Evolutionary conservation across 2,329 filamentous ascomycete species (phyloP), one percentile per base, ranked within the genome.

Genomic region (Fusarium haematococcum): DNA sequence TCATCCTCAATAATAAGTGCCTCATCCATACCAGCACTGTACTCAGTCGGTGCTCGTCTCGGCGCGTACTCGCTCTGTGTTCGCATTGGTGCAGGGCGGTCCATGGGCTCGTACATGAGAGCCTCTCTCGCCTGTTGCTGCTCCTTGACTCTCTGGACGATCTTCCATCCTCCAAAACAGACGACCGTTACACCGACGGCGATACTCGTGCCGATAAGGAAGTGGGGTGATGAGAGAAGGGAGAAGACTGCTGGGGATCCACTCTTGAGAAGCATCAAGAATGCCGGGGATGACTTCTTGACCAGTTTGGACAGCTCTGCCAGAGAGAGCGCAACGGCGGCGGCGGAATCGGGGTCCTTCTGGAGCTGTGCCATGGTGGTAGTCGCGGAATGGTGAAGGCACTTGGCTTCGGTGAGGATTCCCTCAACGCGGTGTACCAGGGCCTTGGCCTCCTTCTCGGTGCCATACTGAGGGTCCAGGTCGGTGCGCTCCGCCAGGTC

Each of bases 81-180:
- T 23, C 77, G 75, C 67, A 77, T 63, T 4, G 77, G 77, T 7
- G 71, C 76, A 41, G 79, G 80, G 18, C 76, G 77, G 11, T 79
- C 65, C 71, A 75, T 75, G 4, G 68, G 67, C 32, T 81, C 77
- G 23, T 79, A 81, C 1, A 78, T 74, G 33, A 80, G 70, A 9
- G 81, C 81, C 54, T 80, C 79, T 2, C 78, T 69, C 1, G 80
- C 78, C 2, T 77, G 74, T 63, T 82, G 81, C 23, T 80, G 80
- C 63, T 88, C 87, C 68, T 84, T 83, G 75, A 98, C 94, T 77
- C 91, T 92, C 87, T 98, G 97, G 84, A 99, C 92, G 81, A 99
- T 98, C 85, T 98, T 98, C 89, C 95, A 98, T 6, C 97, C 96
- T 63, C 97, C 97, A 69, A 99, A 94, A 81, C 97, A 95, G 78